Evolutionary conservation across 305 asterid genomes (phyloP).

Genomic region (Fraxinus albicans): DNA sequence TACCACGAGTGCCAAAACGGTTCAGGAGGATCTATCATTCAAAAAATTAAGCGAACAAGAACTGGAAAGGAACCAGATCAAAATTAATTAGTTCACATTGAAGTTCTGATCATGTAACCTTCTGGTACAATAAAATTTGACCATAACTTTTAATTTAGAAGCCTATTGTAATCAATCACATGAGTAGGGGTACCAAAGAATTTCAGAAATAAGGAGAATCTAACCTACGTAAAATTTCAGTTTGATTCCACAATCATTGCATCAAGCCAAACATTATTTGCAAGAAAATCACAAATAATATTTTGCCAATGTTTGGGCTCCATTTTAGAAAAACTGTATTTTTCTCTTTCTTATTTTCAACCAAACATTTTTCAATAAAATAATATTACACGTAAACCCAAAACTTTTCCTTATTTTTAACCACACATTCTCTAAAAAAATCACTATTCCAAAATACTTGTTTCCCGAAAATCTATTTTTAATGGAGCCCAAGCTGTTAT

Average conservation of each 20-base stretch:
- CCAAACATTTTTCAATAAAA: not conserved
- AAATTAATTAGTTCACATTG: not conserved
- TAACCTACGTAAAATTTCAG: slow-evolving; percentile 2
- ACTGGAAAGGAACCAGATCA: not conserved
- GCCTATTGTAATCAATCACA: not conserved
- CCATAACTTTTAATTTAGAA: not conserved
- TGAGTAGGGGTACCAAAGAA: not conserved
- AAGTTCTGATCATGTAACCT: not conserved
- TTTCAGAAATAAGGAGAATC: not conserved
- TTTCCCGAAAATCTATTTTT: not conserved
- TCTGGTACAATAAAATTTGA: slow-evolving; percentile 6
- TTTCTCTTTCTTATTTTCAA: not conserved
- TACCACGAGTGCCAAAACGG: not conserved
- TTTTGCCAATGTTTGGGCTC: not conserved
- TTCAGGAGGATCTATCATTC: not conserved
- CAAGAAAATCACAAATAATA: not conserved
- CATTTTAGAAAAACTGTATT: not conserved
- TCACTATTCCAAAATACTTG: not conserved
- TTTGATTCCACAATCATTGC: not conserved
- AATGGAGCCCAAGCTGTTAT: not conserved
- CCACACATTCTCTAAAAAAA: not conserved
- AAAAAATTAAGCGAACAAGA: not conserved
- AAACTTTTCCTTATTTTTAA: not conserved
- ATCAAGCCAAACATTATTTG: slow-evolving; percentile 10
- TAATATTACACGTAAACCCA: not conserved